Base-by-base conservation (phyloP, 768 basidiomycete genomes). In the Imleria badia region DNA sequence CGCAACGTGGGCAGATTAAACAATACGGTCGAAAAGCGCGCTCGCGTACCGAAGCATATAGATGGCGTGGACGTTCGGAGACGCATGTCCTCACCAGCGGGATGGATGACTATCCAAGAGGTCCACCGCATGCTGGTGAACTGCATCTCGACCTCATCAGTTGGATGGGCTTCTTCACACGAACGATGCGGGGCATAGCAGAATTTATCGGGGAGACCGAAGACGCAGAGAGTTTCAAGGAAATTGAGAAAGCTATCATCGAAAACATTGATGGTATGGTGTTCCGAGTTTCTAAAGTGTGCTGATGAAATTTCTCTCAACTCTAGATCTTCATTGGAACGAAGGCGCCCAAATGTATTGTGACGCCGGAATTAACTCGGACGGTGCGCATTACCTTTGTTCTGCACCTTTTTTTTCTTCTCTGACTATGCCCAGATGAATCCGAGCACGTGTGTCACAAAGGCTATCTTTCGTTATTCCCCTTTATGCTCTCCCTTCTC, bases 81-180 rank as follows among this genome's bases (percentile, higher is more conserved):
- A 79, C 80, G 26, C 94, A 96, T 71, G 89, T 98, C 36, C 75
- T 98, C 52, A 97, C 96, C 0, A 92, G 89, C 63, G 95, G 95
- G 1, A 87, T 98, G 85, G 95, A 98, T 68, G 95, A 98, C 72
- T 98, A 95, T 70, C 95, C 95, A 12, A 81, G 95, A 50, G 94
- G 90, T 14, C 83, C 86, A 26, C 89, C 95, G 7, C 92, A 94
- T 65, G 79, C 85, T 2, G 95, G 96, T 45, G 95, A 98, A 73
- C 76, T 98, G 44, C 95, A 98, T 69, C 70, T 98, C 54, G 95
- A 98, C 71, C 73, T 98, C 53, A 91, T 94, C 59, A 88, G 89
- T 30, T 98, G 95, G 95, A 92, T 98, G 86, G 95, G 83, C 5
- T 97, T 94, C 77, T 98, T 98, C 72, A 83, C 91, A 33, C 78